Evolutionary conservation across 1,284 basidiomycete species (phyloP).

Genomic region (Moesziomyces antarcticus): DNA sequence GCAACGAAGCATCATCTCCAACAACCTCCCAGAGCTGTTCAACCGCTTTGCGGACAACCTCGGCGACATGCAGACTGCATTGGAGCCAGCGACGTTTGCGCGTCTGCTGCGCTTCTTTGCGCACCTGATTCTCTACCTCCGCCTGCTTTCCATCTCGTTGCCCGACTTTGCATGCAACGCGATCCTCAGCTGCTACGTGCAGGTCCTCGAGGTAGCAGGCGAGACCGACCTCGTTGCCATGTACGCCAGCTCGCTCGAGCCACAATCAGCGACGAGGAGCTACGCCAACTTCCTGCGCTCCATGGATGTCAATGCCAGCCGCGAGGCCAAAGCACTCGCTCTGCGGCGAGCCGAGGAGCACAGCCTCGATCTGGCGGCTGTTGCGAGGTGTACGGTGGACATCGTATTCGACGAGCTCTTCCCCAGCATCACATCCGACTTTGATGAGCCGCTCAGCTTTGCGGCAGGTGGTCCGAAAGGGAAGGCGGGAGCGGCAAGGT

Average conservation of each 20-base stretch:
- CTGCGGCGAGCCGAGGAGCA: conserved; percentile 83
- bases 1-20: conserved; percentile 86
- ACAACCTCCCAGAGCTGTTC: conserved; percentile 73
- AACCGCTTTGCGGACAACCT: conserved; percentile 56
- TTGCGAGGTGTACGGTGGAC: conserved; percentile 84
- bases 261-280: conserved; percentile 84
- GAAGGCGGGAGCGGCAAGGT: conserved; percentile 8
- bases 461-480: conserved; percentile 19
- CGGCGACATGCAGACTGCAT: conserved; percentile 45
- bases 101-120: conserved; percentile 85
- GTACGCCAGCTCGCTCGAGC: conserved; percentile 91
- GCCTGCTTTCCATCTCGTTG: conserved; percentile 75
- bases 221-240: conserved; percentile 88
- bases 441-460: conserved; percentile 28
- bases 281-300: conserved; percentile 88
- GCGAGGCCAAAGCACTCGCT: conserved; percentile 78
- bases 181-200: conserved; percentile 89
- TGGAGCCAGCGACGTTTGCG: conserved; percentile 54
- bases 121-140: conserved; percentile 90
- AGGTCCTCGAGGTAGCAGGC: conserved; percentile 78
- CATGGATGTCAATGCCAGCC: conserved; percentile 78
- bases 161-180: conserved; percentile 75
- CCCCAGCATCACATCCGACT: conserved; percentile 63
- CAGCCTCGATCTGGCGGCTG: conserved; percentile 81
- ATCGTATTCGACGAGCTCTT: conserved; percentile 73